These are phyloP conservation scores for Candida namnaoensis DNA, from an alignment of 805 yeast species.

Conservation along the genomic window DNA sequence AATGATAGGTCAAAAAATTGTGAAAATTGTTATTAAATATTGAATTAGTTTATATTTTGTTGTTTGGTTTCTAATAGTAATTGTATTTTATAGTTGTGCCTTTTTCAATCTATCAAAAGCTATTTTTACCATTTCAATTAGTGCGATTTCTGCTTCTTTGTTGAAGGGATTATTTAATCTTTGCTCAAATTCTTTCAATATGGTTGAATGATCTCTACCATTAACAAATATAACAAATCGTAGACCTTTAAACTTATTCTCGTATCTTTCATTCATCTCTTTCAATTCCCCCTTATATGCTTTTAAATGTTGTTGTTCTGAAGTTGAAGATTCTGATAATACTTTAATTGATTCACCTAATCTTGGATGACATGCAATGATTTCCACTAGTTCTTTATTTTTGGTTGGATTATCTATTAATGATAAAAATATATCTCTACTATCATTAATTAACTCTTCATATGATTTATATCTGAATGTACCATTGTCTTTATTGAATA, in stretches of 20 bases:
- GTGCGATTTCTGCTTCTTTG: not conserved
- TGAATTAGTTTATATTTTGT: no score
- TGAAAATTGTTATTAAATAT: no score
- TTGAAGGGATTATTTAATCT: not conserved
- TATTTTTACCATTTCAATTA: not conserved
- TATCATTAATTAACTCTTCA: not conserved
- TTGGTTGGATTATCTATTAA: not conserved
- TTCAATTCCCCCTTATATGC: conserved; percentile 39
- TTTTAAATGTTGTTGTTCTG: conserved; percentile 63
- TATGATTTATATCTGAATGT: not conserved
- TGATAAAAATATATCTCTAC: not conserved
- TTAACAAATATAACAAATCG: conserved; percentile 86
- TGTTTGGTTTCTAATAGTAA: no score
- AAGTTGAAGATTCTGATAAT: conserved; percentile 55
- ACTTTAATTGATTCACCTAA: conserved; percentile 49
- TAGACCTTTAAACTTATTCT: conserved; percentile 56
- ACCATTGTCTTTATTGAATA: no score
- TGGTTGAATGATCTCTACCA: conserved; percentile 49
- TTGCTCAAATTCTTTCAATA: conserved; percentile 14
- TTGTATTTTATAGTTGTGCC: not conserved
- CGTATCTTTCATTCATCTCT: conserved; percentile 54
- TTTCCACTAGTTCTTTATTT: conserved; percentile 22
- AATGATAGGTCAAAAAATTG: no score
- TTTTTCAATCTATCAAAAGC: not conserved
- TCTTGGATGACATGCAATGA: conserved; percentile 89